A percentile compares a stretch with the other conserved stretches of the same genome.
These are phyloP conservation scores for Epichloe amarillans DNA, from an alignment of 2,329 filamentous ascomycete species.

Conservation along the genomic window DNA sequence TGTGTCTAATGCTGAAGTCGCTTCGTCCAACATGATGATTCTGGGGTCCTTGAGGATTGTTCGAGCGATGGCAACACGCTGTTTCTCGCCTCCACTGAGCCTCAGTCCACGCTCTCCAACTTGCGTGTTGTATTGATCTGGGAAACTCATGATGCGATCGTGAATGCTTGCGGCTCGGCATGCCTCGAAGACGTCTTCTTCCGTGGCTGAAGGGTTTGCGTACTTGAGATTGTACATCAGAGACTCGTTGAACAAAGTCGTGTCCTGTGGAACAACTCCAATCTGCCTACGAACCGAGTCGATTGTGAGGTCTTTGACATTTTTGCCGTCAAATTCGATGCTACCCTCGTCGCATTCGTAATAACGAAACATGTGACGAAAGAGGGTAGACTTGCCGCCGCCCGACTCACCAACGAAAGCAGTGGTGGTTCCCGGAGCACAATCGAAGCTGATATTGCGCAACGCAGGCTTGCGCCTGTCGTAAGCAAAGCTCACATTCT, in stretches of 20 bases:
- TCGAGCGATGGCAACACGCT: slow-evolving; percentile 83
- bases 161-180: slow-evolving; percentile 84
- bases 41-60: slow-evolving; percentile 86
- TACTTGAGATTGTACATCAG: slow-evolving; percentile 93
- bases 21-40: slow-evolving; percentile 88
- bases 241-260: slow-evolving; percentile 85
- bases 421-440: slow-evolving; percentile 79
- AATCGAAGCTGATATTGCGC: slow-evolving; percentile 72
- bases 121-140: slow-evolving; percentile 77
- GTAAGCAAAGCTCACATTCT: slow-evolving; percentile 83
- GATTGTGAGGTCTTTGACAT: slow-evolving; percentile 79
- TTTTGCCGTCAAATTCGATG: slow-evolving; percentile 72
- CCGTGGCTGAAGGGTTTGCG: slow-evolving; percentile 66
- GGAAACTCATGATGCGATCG: slow-evolving; percentile 80
- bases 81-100: slow-evolving; percentile 83
- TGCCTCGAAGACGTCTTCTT: slow-evolving; percentile 70
- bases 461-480: slow-evolving; percentile 76
- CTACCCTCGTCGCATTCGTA: slow-evolving; percentile 73
- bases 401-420: slow-evolving; percentile 94
- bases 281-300: slow-evolving; percentile 86
- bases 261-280: slow-evolving; percentile 94
- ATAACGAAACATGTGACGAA: slow-evolving; percentile 90
- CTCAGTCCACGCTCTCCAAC: slow-evolving; percentile 82
- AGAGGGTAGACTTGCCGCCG: slow-evolving; percentile 92
- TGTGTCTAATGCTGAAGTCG: slow-evolving; percentile 80